Evolutionary conservation across 2,329 filamentous ascomycete genomes (phyloP).

Genomic region (Colletotrichum lindemuthianum): DNA sequence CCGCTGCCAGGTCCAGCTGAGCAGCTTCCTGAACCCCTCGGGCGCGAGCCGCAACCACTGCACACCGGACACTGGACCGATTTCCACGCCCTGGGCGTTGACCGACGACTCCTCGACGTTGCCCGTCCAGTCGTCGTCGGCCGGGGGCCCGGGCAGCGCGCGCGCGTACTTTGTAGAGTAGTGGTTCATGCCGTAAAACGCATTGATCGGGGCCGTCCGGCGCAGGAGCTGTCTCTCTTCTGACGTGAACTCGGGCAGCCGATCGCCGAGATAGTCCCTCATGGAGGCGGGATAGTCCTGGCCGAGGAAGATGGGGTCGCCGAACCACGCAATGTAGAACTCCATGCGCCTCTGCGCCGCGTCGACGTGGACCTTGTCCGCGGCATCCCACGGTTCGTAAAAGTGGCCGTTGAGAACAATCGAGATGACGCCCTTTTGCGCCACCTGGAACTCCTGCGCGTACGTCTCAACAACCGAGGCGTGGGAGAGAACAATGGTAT

Average conservation of each 20-base stretch:
- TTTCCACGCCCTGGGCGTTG: constrained; percentile 42
- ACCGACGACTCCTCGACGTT: constrained; percentile 38
- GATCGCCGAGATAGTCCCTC: constrained; percentile 43
- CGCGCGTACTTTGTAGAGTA: constrained; percentile 50
- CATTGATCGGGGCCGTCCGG: constrained; percentile 39
- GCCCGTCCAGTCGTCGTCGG: constrained; percentile 41
- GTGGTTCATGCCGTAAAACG: constrained; percentile 54
- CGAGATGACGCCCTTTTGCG: constrained; percentile 46
- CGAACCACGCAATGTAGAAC: constrained; percentile 53
- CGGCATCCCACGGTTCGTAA: constrained; percentile 48
- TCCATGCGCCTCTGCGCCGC: constrained; percentile 48
- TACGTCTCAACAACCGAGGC: constrained; percentile 46
- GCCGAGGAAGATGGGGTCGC: constrained; percentile 48
- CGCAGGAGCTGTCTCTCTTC: constrained; percentile 41
- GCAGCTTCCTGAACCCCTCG: constrained; percentile 42
- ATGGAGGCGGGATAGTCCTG: constrained; percentile 38
- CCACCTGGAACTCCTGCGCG: constrained; percentile 43
- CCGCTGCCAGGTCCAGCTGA: constrained; percentile 40
- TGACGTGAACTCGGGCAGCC: constrained; percentile 44
- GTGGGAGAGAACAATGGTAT: constrained; percentile 49
- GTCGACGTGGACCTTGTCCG: constrained; percentile 40
- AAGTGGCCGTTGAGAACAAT: constrained; percentile 51
- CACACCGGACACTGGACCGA: constrained; percentile 29
- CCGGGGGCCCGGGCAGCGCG: constrained; percentile 39
- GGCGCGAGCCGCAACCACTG: constrained; percentile 38